These are phyloP conservation scores for Eudorina sp. DNA, from an alignment of 139 green algal species.

Conservation along the genomic window DNA sequence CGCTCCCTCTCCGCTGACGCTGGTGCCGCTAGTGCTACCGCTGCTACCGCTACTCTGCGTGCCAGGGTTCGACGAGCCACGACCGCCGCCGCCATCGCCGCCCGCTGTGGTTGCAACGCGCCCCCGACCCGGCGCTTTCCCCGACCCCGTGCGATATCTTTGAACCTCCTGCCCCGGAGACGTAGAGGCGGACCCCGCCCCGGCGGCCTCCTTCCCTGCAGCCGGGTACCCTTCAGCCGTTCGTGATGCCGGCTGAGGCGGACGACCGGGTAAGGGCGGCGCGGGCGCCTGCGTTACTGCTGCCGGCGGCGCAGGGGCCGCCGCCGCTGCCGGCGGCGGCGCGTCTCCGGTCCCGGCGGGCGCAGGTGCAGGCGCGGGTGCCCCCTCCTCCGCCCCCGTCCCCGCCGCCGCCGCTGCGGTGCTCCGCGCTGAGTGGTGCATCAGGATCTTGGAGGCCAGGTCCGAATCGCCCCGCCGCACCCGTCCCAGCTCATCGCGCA, in stretches of 20 bases:
- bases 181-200: too few relatives aligned
- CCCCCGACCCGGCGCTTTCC: too few relatives aligned
- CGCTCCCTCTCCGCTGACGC: not conserved
- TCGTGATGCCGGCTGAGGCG: too few relatives aligned
- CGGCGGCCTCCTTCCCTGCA: too few relatives aligned
- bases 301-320: not conserved
- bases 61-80: not conserved
- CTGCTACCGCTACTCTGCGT: too few relatives aligned
- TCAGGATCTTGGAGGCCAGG: conserved; percentile 5
- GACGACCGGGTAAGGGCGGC: too few relatives aligned
- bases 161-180: too few relatives aligned
- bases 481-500: not conserved
- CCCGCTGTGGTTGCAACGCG: too few relatives aligned
- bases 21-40: not conserved
- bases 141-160: too few relatives aligned
- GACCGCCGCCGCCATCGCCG: not conserved
- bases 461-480: conserved; percentile 12
- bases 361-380: not conserved
- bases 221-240: too few relatives aligned
- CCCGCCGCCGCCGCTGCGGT: not conserved
- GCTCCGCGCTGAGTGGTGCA: not conserved
- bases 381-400: not conserved
- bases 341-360: not conserved
- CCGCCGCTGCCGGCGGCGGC: not conserved
- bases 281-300: too few relatives aligned